Percentiles rank a stretch among this genome's conserved stretches.
phyloP scores from a whole-genome alignment of 345 rosid genomes.

The Pseudoturritis turrita region DNA sequence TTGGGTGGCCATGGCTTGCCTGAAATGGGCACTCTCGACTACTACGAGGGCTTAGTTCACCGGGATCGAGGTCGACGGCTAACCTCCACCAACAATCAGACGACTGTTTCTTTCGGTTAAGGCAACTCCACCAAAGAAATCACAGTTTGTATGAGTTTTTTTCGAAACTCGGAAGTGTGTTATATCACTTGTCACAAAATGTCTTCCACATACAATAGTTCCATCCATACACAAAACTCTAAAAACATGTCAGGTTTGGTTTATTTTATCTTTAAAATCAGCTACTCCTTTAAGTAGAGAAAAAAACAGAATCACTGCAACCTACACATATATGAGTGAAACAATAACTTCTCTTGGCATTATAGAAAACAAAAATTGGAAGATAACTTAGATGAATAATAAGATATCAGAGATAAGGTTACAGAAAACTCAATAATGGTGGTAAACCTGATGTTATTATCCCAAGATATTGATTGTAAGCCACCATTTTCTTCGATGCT shows the following conservation, averaged over 20 bases:
- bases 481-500: constrained; percentile 97
- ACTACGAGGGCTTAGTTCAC: constrained; percentile 58
- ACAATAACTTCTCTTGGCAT: not conserved
- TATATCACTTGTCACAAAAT: constrained; percentile 1
- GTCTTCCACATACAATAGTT: constrained; percentile 3
- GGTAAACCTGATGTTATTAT: constrained; percentile 88
- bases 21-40: constrained; percentile 54
- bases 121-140: constrained; percentile 62
- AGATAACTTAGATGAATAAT: not conserved
- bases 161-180: not conserved
- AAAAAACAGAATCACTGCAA: not conserved
- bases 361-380: not conserved
- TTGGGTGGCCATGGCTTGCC: constrained; percentile 61
- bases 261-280: constrained; percentile 6
- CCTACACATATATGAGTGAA: constrained; percentile 1
- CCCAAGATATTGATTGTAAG: constrained; percentile 89
- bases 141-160: constrained; percentile 35
- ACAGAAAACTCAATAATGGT: not conserved
- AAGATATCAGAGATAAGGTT: not conserved
- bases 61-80: constrained; percentile 77
- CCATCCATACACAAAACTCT: not conserved
- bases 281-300: not conserved
- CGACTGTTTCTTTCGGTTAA: constrained; percentile 54
- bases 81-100: constrained; percentile 36
- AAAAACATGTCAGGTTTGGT: constrained; percentile 7